A percentile compares a stretch with the other conserved stretches of the same genome.
Conservation (phyloP, 2,329 filamentous ascomycete species). For the Bimuria novae-zelandiae region DNA sequence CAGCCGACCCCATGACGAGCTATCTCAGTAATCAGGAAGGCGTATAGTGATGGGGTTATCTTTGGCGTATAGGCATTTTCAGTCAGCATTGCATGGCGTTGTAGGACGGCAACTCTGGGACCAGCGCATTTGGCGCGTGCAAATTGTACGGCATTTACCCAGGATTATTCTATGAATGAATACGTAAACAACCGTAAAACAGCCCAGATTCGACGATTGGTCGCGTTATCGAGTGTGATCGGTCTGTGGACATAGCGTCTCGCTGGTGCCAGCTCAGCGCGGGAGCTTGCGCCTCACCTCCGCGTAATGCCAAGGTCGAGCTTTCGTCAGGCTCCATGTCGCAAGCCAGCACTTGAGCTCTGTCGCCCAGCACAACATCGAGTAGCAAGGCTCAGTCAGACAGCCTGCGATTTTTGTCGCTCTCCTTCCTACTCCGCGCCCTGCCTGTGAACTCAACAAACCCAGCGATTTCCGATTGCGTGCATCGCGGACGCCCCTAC, state of each 20-base stretch:
- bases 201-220: constrained; percentile 38
- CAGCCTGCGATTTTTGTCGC: too few species aligned
- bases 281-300: constrained; percentile 5
- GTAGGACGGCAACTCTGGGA: constrained; percentile 27
- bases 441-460: neutral
- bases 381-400: too few species aligned
- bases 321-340: too few species aligned
- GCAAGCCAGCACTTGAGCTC: too few species aligned
- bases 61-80: constrained; percentile 4
- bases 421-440: too few species aligned
- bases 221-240: constrained; percentile 44
- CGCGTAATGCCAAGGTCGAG: too few species aligned
- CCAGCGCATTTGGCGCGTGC: constrained; percentile 23
- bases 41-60: constrained; percentile 33
- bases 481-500: neutral
- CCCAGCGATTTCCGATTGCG: neutral
- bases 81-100: constrained; percentile 42
- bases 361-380: too few species aligned
- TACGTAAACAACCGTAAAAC: constrained; percentile 31
- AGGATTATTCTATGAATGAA: too few species aligned
- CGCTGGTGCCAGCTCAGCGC: constrained; percentile 24
- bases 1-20: constrained; percentile 85
- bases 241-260: constrained; percentile 22
- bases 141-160: too few species aligned
- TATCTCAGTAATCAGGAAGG: constrained; percentile 75